Percentiles rank a stretch among this genome's conserved stretches.
phyloP scores from a whole-genome alignment of 2,329 filamentous ascomycete species.

The Penicillium sp. region DNA sequence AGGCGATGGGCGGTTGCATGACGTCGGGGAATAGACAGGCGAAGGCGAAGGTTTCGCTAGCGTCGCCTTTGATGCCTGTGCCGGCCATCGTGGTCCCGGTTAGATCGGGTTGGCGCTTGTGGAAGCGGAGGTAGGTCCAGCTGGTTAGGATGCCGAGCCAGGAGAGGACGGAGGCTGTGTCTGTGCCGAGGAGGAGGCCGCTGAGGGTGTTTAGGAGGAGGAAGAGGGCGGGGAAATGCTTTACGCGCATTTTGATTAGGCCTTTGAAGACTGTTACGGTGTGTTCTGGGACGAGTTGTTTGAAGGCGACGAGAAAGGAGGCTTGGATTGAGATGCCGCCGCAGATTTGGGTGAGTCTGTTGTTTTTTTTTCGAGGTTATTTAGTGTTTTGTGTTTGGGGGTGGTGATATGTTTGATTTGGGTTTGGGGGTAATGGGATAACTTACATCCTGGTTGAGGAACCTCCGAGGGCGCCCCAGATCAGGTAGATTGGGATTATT shows the following conservation, averaged over 20 bases:
- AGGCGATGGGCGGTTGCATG: constrained; percentile 71
- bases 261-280: constrained; percentile 92
- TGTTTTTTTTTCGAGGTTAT: constrained; percentile 23
- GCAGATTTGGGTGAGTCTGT: constrained; percentile 73
- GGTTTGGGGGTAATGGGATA: not conserved
- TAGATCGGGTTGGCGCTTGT: constrained; percentile 62
- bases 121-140: constrained; percentile 96
- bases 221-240: constrained; percentile 73
- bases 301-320: constrained; percentile 92
- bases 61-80: constrained; percentile 71
- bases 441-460: constrained; percentile 37
- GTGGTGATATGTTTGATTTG: not conserved
- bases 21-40: constrained; percentile 90
- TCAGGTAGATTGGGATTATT: constrained; percentile 67
- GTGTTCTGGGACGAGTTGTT: constrained; percentile 94
- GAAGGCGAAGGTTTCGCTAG: constrained; percentile 94
- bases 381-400: not conserved
- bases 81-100: constrained; percentile 54
- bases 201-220: constrained; percentile 66
- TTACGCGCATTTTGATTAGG: constrained; percentile 81
- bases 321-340: constrained; percentile 88
- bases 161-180: constrained; percentile 74
- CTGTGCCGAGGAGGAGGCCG: constrained; percentile 61
- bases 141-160: constrained; percentile 78
- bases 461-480: constrained; percentile 65